These are phyloP conservation scores for Apiosordaria backusii DNA, from an alignment of 495 filamentous ascomycete species.

Conservation along the genomic window DNA sequence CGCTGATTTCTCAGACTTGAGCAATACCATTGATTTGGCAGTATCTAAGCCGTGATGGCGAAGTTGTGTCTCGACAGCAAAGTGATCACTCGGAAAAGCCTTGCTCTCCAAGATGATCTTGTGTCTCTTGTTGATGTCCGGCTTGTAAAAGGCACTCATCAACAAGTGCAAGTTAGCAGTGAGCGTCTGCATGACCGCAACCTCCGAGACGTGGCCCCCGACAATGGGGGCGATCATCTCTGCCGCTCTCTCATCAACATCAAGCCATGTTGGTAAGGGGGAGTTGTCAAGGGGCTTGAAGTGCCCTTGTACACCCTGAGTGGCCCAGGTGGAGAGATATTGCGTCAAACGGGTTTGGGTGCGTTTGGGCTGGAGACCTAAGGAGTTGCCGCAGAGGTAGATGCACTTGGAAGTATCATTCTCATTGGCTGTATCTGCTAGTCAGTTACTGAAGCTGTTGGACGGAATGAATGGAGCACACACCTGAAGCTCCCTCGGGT, in stretches of 20 bases:
- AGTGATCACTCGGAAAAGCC: slow-evolving; percentile 94
- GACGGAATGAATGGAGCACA: slow-evolving; percentile 7
- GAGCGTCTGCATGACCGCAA: slow-evolving; percentile 90
- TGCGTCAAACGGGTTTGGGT: slow-evolving; percentile 66
- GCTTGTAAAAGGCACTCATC: slow-evolving; percentile 88
- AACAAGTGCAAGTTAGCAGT: slow-evolving; percentile 89
- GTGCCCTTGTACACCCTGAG: slow-evolving; percentile 90
- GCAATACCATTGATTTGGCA: slow-evolving; percentile 67
- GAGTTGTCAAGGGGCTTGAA: slow-evolving; percentile 78
- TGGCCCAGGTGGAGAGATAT: slow-evolving; percentile 84
- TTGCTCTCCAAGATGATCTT: slow-evolving; percentile 93
- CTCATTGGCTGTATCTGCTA: slow-evolving; percentile 18
- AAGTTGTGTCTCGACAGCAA: slow-evolving; percentile 85
- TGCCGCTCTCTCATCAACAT: slow-evolving; percentile 70
- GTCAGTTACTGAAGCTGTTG: background rate
- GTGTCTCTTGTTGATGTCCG: slow-evolving; percentile 63
- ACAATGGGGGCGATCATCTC: slow-evolving; percentile 79
- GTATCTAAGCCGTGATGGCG: slow-evolving; percentile 69
- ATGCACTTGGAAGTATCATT: slow-evolving; percentile 50
- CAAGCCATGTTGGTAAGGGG: slow-evolving; percentile 72
- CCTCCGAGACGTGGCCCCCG: slow-evolving; percentile 74
- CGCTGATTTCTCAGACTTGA: slow-evolving; percentile 56
- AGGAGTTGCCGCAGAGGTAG: slow-evolving; percentile 96
- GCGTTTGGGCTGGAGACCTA: slow-evolving; percentile 80
- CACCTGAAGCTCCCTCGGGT: slow-evolving; percentile 31